Evolutionary conservation across 2,329 filamentous ascomycete species (phyloP), one percentile per base, ranked within the genome.

Genomic region (Samsoniella hepiali): DNA sequence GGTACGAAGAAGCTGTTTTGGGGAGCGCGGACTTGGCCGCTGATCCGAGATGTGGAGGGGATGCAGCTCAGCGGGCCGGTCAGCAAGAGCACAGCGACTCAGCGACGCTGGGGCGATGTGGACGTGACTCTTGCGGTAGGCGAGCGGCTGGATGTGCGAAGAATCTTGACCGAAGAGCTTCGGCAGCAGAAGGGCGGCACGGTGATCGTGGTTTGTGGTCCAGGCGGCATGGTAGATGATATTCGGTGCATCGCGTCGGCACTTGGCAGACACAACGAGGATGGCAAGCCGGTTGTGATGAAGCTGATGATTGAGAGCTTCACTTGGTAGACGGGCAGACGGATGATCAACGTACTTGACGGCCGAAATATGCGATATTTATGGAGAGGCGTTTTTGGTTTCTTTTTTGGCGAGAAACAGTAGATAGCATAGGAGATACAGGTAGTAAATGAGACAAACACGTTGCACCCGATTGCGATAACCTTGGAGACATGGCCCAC

Each of bases 1-100:
- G 72, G 72, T 0, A 67, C 64, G 0, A 70, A 69, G 17, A 74
- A 71, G 63, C 54, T 74, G 0, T 74, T 67, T 63, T 74, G 73
- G 73, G 72, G 72, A 1, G 65, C 69, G 3, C 70, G 69, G 13
- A 68, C 63, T 1, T 65, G 58, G 36, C 67, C 67, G 1, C 62
- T 75, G 8, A 71, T 74, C 1, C 64, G 71, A 13, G 66, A 67
- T 9, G 65, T 74, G 13, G 67, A 70, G 62, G 40, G 61, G 36
- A 70, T 72, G 66, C 62, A 72, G 32, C 58, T 66, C 13, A 66
- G 64, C 8, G 60, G 55, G 15, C 54, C 10, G 50, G 54, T 1
- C 61, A 63, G 2, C 34, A 38, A 45, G 29, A 54, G 44, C 31
- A 57, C 51, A 2, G 10, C 31, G 32, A 57, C 57, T 15, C 58